Base-by-base conservation (phyloP, 2,329 filamentous ascomycete species). In the Penicillium hesseltinei region DNA sequence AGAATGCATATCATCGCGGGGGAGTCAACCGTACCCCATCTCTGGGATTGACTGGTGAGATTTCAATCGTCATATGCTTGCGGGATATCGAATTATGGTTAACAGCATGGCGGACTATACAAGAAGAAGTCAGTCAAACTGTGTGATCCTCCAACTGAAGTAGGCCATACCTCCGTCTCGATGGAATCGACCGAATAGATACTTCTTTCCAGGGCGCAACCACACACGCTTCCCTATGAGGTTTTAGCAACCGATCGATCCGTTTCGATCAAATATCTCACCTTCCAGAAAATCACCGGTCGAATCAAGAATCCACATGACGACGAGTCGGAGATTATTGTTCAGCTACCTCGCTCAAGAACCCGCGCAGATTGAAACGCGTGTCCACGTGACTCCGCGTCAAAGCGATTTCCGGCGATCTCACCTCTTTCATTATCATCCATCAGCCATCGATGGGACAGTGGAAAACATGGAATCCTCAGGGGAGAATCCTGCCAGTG, bases 51-150 rank as follows among this genome's bases (percentile, higher is more conserved):
- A 93, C 88, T 0, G 77, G 66, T 46, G 82, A 85, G 7, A 97
- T 85, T 42, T 86, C 82, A 50, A 99, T 87, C 33, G 87, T 87
- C 62, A 97, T 78, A 75, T 99, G 94, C 69, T 94, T 91, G 56
- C 93, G 84, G 33, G 94, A 99, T 48, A 99, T 90, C 1, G 88
- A 89, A 68, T 89, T 90, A 68, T 94, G 84, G 6, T 88, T 84
- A 64, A 96, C 89, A 25, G 84, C 86, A 64, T 90, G 85, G 3
- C 85, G 84, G 54, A 84, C 88, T 90, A 63, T 6, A 6, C 15
- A 21, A 21, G 21, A 51, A 44, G 39, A 35, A 54, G 15, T 44
- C 8, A 47, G 42, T 43, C 3, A 4, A 27, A 29, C 2, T 39
- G 56, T 31, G 47, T 29, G 21, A 58, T 47, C 8, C 23, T 57